phyloP scores from a whole-genome alignment of 2,329 filamentous ascomycete genomes.

The Lachnum nothofagi region DNA sequence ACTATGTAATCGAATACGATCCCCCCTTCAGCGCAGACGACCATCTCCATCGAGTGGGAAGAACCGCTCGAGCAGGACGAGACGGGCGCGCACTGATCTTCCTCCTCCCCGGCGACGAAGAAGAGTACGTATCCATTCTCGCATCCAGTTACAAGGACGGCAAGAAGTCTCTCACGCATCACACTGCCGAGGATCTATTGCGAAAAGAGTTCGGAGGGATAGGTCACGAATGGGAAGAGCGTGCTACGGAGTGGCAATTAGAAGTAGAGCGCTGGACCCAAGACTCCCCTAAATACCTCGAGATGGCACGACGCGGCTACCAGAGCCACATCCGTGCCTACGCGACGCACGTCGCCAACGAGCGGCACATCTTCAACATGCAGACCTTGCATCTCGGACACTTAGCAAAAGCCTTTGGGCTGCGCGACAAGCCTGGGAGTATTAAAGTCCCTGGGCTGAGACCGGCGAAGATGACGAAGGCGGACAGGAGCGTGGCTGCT shows the following conservation, averaged over 20 bases:
- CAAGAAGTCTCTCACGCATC: slow-evolving; percentile 63
- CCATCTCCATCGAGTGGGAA: slow-evolving; percentile 88
- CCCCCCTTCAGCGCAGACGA: slow-evolving; percentile 90
- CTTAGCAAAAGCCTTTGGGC: slow-evolving; percentile 84
- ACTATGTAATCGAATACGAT: slow-evolving; percentile 93
- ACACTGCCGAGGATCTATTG: slow-evolving; percentile 61
- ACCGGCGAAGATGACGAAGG: slow-evolving; percentile 40
- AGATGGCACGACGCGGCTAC: slow-evolving; percentile 78
- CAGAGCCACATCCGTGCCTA: slow-evolving; percentile 92
- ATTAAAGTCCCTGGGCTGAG: slow-evolving; percentile 54
- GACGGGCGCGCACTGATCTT: slow-evolving; percentile 84
- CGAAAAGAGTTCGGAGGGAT: slow-evolving; percentile 56
- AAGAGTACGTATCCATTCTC: slow-evolving; percentile 69
- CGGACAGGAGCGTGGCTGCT: slow-evolving; percentile 36
- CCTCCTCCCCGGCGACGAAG: slow-evolving; percentile 83
- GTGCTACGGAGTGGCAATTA: slow-evolving; percentile 63
- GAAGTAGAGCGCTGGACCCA: slow-evolving; percentile 61
- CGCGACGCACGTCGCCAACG: slow-evolving; percentile 82
- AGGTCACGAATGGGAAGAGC: slow-evolving; percentile 56
- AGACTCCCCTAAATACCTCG: slow-evolving; percentile 63
- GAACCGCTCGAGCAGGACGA: slow-evolving; percentile 87
- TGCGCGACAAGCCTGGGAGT: slow-evolving; percentile 81
- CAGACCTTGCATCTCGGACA: slow-evolving; percentile 87
- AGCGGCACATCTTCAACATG: slow-evolving; percentile 86
- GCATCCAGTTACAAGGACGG: slow-evolving; percentile 35